Conservation (phyloP, 2,329 filamentous ascomycete species). For the Alternaria infectoria region DNA sequence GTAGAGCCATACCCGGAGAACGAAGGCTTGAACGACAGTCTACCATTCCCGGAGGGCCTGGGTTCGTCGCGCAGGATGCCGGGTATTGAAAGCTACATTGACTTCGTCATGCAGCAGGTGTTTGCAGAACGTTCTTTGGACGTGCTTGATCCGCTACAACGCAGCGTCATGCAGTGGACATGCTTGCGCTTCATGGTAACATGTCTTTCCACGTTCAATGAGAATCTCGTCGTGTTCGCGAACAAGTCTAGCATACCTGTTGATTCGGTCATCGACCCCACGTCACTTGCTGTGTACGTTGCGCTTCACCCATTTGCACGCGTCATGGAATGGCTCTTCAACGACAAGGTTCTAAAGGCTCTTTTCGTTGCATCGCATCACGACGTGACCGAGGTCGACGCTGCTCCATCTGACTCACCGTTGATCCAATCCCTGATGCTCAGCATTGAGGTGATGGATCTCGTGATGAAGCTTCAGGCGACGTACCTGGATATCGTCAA, state of each 20-base stretch:
- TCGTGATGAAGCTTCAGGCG: conserved; percentile 83
- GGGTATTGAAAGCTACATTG: conserved; percentile 90
- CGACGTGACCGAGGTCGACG: conserved; percentile 73
- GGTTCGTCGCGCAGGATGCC: conserved; percentile 78
- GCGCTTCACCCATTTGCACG: conserved; percentile 89
- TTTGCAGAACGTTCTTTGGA: conserved; percentile 73
- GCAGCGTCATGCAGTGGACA: conserved; percentile 74
- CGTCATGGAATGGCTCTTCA: conserved; percentile 98
- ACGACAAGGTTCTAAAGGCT: conserved; percentile 81
- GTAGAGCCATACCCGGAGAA: conserved; percentile 69
- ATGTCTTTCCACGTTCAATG: conserved; percentile 88
- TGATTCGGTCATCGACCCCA: conserved; percentile 75
- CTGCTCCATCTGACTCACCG: conserved; percentile 77
- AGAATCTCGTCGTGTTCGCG: conserved; percentile 85
- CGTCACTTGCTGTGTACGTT: conserved; percentile 79
- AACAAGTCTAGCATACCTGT: conserved; percentile 78
- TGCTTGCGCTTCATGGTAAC: conserved; percentile 84
- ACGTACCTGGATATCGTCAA: conserved; percentile 91
- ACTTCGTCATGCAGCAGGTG: conserved; percentile 83
- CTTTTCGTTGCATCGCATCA: conserved; percentile 82
- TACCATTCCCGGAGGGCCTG: conserved; percentile 87
- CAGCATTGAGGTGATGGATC: conserved; percentile 82
- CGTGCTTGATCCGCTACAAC: conserved; percentile 68
- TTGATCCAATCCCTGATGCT: conserved; percentile 79
- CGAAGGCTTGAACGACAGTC: conserved; percentile 69